phyloP scores from a whole-genome alignment of 257 asterid genomes.

The Voacanga thouarsii region DNA sequence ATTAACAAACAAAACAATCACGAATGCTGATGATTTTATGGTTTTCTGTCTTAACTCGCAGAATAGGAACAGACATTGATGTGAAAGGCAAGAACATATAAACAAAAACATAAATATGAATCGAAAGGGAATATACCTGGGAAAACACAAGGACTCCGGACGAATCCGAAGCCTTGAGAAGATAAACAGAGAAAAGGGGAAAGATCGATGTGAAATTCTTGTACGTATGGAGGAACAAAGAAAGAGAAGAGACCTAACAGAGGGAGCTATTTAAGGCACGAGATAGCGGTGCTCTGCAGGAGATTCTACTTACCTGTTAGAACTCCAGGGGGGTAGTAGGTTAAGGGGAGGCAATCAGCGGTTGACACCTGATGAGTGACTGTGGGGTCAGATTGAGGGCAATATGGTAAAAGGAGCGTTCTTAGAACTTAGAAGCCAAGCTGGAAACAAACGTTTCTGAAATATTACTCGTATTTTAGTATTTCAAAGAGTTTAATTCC shows the following conservation, averaged over 20 bases:
- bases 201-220: not conserved
- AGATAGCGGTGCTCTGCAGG: not conserved
- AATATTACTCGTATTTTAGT: not conserved
- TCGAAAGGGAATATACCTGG: constrained; percentile 2
- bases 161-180: not conserved
- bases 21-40: not conserved
- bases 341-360: not conserved
- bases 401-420: not conserved
- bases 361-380: not conserved
- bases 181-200: not conserved
- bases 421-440: not conserved
- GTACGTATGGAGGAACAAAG: too few species aligned
- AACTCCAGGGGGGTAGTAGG: not conserved
- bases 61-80: not conserved
- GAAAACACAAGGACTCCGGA: not conserved
- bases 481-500: not conserved
- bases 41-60: not conserved
- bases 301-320: not conserved
- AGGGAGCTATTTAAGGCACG: not conserved
- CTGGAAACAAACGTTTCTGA: not conserved
- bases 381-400: not conserved
- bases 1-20: not conserved
- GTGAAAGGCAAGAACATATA: not conserved
- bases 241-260: too few species aligned
- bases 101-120: not conserved